Base-by-base conservation (phyloP, 1,139 yeast species). In the Suhomyces panamericanus region DNA sequence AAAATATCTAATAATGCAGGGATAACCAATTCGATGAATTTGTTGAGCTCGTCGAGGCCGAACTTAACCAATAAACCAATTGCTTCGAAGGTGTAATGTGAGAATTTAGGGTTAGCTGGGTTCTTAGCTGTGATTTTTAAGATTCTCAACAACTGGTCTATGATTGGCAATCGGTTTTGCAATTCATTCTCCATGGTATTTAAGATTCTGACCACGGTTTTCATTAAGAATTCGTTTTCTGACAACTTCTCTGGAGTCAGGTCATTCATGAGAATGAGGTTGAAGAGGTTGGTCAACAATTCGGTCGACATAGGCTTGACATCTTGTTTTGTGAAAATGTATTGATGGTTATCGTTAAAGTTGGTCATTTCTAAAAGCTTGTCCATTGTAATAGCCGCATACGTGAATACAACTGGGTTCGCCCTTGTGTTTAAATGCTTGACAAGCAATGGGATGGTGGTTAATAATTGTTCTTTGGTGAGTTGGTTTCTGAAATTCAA, bases 81-180 rank as follows among this genome's bases (percentile, higher is more conserved):
- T 12, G 95, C 78, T 70, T 95, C 99, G 64, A 95, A 95, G 2
- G 87, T 76, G 59, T 83, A 95, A 65, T 95, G 99, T 7, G 91
- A 81, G 62, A 93, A 95, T 55, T 84, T 81, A 20, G 99, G 99
- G 63, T 95, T 95, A 10, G 98, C 87, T 12, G 99, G 99, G 58
- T 95, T 95, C 56, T 83, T 84, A 32, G 91, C 75, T 42, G 91
- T 88, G 17, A 83, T 80, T 30, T 75, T 75, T 39, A 91, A 73
- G 42, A 95, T 87, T 41, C 77, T 73, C 43, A 90, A 67, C 38
- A 93, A 70, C 60, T 91, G 93, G 28, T 77, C 74, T 38, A 87
- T 69, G 15, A 84, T 70, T 15, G 80, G 75, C 10, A 70, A 52
- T 45, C 76, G 68, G 22, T 59, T 51, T 16, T 67, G 61, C 14